Evolutionary conservation across 169 alveolate species (phyloP).

Genomic region (Eimeria sp.): DNA sequence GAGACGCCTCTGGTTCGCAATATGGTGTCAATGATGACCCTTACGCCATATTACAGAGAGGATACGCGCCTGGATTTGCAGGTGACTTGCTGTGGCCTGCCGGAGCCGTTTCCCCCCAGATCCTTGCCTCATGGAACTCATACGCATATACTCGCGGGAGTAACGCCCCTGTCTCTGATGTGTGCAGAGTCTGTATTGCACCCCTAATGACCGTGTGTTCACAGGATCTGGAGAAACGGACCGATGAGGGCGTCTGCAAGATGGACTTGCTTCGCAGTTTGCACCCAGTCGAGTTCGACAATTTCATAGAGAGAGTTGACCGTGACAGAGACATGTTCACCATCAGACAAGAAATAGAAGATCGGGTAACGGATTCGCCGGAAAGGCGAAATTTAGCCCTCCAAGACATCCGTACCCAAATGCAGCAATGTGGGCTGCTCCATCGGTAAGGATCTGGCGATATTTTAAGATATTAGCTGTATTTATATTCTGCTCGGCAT

Average conservation of each 20-base stretch:
- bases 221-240: conserved; percentile 73
- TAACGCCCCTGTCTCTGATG: not conserved
- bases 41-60: conserved; percentile 79
- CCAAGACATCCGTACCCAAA: conserved; percentile 59
- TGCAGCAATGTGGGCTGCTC: conserved; percentile 70
- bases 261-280: conserved; percentile 80
- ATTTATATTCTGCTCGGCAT: not conserved
- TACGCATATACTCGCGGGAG: not conserved
- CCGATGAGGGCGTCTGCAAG: conserved; percentile 82
- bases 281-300: conserved; percentile 70
- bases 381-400: conserved; percentile 57
- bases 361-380: conserved; percentile 78
- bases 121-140: not conserved
- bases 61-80: conserved; percentile 75
- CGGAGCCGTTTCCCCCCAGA: not conserved
- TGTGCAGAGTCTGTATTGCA: too few species aligned
- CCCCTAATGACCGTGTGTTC: not conserved
- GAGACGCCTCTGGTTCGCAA: conserved; percentile 71
- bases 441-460: conserved; percentile 56
- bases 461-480: not conserved
- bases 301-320: conserved; percentile 79
- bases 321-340: conserved; percentile 80
- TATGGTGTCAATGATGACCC: conserved; percentile 77
- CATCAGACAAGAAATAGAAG: conserved; percentile 71
- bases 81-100: not conserved